These are phyloP conservation scores for Sporothrix mexicana DNA, from an alignment of 2,329 filamentous ascomycete species.

Conservation along the genomic window DNA sequence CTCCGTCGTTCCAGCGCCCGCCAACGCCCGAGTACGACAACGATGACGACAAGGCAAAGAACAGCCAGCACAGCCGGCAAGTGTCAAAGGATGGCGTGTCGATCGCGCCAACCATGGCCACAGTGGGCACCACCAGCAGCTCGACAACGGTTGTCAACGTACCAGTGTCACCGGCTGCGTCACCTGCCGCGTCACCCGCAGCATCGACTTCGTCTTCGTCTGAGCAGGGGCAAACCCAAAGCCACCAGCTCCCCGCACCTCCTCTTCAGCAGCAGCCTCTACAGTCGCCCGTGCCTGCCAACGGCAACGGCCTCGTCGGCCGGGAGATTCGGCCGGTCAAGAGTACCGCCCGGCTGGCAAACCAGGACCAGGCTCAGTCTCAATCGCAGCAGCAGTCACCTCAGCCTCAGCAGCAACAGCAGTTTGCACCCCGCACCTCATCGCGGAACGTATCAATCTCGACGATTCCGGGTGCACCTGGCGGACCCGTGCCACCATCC, in stretches of 20 bases:
- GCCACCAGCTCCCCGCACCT: neutral
- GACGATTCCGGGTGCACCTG: neutral
- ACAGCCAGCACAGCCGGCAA: neutral
- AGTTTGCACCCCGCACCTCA: constrained; percentile 45
- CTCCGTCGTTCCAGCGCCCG: constrained; percentile 45
- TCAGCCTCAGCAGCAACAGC: constrained; percentile 28
- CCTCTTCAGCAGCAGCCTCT: neutral
- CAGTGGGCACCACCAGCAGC: neutral
- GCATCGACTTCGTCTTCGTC: neutral
- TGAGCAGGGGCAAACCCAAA: neutral
- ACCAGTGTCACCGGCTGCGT: constrained; percentile 54
- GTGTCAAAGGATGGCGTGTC: constrained; percentile 14
- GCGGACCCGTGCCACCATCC: neutral
- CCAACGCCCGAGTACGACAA: constrained; percentile 58
- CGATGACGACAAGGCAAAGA: constrained; percentile 45
- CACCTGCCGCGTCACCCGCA: constrained; percentile 45
- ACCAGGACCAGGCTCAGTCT: neutral
- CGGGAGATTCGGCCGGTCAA: constrained; percentile 38
- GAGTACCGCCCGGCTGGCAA: constrained; percentile 31
- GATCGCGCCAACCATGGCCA: neutral
- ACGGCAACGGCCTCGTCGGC: constrained; percentile 25
- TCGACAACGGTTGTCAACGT: constrained; percentile 44
- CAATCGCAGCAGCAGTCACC: neutral
- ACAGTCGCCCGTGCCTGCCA: neutral
- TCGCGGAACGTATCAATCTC: constrained; percentile 38